These are phyloP conservation scores for Cercospora sp. DNA, from an alignment of 2,329 filamentous ascomycete genomes.

Conservation along the genomic window DNA sequence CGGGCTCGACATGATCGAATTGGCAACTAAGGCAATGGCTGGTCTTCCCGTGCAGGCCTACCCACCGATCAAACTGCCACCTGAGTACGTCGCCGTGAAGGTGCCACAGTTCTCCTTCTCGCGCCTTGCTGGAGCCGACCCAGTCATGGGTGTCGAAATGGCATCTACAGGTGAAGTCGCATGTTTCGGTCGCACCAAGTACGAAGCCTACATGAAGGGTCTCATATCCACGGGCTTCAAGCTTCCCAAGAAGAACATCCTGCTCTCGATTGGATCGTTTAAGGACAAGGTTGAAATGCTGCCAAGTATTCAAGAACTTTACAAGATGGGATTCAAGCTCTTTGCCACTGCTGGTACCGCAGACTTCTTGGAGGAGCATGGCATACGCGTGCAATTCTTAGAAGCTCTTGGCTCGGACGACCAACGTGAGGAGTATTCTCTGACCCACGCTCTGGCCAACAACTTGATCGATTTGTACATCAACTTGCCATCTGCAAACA, in stretches of 20 bases:
- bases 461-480: constrained; percentile 99
- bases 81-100: constrained; percentile 91
- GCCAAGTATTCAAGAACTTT: constrained; percentile 83
- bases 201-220: constrained; percentile 96
- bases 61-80: constrained; percentile 71
- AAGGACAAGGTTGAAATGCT: constrained; percentile 99
- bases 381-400: constrained; percentile 87
- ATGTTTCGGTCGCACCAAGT: constrained; percentile 92
- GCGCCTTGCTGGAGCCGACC: constrained; percentile 90
- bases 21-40: constrained; percentile 97
- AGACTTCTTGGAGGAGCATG: constrained; percentile 92
- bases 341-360: constrained; percentile 96
- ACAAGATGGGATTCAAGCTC: constrained; percentile 89
- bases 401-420: constrained; percentile 80
- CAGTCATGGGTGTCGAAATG: constrained; percentile 97
- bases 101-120: constrained; percentile 99
- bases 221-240: constrained; percentile 95
- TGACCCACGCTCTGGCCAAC: constrained; percentile 94
- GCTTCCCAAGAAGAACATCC: constrained; percentile 90
- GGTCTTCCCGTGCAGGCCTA: constrained; percentile 79
- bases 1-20: constrained; percentile 95
- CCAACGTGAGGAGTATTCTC: constrained; percentile 92
- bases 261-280: constrained; percentile 93
- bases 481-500: constrained; percentile 98
- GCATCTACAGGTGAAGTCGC: constrained; percentile 97